phyloP scores from a whole-genome alignment of 192 early-diverging fungal genomes.

The Mortierella alpina region DNA sequence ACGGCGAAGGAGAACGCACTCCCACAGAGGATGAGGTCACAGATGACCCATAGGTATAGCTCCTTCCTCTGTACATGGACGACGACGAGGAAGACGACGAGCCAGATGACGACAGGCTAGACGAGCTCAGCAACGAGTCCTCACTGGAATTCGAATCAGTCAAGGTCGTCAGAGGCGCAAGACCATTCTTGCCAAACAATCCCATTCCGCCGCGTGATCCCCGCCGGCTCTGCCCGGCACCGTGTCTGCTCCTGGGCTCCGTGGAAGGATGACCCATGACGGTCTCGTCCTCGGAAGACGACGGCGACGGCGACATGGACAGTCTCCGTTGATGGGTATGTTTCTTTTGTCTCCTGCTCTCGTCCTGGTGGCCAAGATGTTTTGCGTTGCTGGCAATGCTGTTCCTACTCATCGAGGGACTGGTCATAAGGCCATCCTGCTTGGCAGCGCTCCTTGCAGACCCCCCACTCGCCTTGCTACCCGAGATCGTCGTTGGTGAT shows the following conservation, averaged over 20 bases:
- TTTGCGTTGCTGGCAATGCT: constrained; percentile 1
- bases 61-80: background rate
- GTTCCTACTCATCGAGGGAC: background rate
- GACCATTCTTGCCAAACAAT: constrained; percentile 3
- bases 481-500: background rate
- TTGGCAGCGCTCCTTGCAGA: constrained; percentile 1
- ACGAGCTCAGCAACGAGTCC: constrained; percentile 40
- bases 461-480: background rate
- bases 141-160: constrained; percentile 38
- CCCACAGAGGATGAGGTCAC: constrained; percentile 21
- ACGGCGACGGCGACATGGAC: background rate
- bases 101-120: constrained; percentile 8
- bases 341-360: background rate
- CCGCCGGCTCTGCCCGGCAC: background rate
- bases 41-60: constrained; percentile 20
- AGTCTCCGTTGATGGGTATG: background rate
- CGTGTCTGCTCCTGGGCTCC: background rate
- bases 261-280: constrained; percentile 11
- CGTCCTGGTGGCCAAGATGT: background rate
- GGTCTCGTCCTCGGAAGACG: constrained; percentile 41
- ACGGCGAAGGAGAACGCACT: constrained; percentile 38
- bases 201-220: too few species aligned
- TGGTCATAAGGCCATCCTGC: background rate
- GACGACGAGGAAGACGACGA: background rate
- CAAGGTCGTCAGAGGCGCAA: constrained; percentile 1